Conservation (phyloP, 78 protist genomes). For the Dictyostelium purpureum region DNA sequence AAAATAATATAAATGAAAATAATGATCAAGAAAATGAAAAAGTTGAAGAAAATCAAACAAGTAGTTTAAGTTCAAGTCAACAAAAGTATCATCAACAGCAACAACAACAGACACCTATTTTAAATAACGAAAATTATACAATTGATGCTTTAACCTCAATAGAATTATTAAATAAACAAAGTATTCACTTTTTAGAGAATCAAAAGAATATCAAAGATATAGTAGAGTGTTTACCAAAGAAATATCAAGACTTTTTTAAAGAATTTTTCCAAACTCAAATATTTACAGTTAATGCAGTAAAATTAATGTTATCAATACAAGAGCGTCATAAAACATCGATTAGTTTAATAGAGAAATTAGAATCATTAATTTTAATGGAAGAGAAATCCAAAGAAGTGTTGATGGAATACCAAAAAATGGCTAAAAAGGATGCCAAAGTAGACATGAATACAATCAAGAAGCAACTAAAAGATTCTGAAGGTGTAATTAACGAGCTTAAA, state of each 20-base stretch:
- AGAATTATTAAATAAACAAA: constrained; percentile 63
- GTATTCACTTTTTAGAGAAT: constrained; percentile 65
- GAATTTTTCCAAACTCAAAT: constrained; percentile 31
- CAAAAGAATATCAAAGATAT: constrained; percentile 9
- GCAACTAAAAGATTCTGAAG: constrained; percentile 61
- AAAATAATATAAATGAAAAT: neutral
- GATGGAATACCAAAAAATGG: constrained; percentile 64
- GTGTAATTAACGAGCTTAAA: constrained; percentile 30
- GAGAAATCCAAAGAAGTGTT: constrained; percentile 64
- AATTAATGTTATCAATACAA: constrained; percentile 49
- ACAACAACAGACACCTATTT: neutral
- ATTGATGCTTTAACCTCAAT: constrained; percentile 50
- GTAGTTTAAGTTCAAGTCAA: neutral
- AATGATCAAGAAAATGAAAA: neutral
- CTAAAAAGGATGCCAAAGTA: constrained; percentile 24
- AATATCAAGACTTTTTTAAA: constrained; percentile 41
- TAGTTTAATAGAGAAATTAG: constrained; percentile 39
- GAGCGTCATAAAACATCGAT: constrained; percentile 59
- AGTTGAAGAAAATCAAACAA: neutral
- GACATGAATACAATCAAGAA: constrained; percentile 46
- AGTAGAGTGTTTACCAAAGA: constrained; percentile 37
- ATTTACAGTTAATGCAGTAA: constrained; percentile 51
- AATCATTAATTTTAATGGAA: constrained; percentile 65
- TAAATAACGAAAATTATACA: constrained; percentile 1
- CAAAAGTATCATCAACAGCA: neutral